Evolutionary conservation across 768 basidiomycete species (phyloP), one percentile per base, ranked within the genome.

Genomic region (Pulveroboletus sp.): DNA sequence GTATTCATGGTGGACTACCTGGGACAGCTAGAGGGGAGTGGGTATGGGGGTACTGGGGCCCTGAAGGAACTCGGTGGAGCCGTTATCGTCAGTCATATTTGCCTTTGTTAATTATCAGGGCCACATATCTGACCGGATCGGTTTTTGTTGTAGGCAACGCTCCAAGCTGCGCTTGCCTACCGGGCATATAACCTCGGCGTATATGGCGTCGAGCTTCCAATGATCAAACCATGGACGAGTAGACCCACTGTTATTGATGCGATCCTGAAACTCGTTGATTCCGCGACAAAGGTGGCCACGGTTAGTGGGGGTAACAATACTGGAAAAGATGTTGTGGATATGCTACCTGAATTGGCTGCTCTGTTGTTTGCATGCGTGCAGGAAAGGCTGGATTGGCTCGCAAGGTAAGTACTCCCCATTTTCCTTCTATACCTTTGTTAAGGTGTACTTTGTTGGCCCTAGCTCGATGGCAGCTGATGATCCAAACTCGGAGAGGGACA

Each of bases 151-250:
- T 39, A 95, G 93, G 81, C 79, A 31, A 78, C 88, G 11, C 74
- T 89, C 36, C 77, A 77, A 57, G 83, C 90, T 2, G 84, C 90
- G 0, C 73, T 82, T 43, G 81, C 84, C 31, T 91, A 89, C 64
- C 80, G 93, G 36, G 76, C 78, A 33, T 82, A 84, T 55, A 85
- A 89, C 57, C 62, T 78, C 2, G 73, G 76, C 8, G 80, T 87
- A 8, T 98, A 98, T 63, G 90, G 90, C 28, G 75, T 97, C 39
- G 76, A 81, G 21, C 71, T 76, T 18, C 85, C 79, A 5, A 81
- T 82, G 78, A 75, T 78, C 55, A 78, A 83, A 52, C 83, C 89
- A 0, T 98, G 94, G 95, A 91, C 92, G 15, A 89, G 90, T 59
- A 75, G 75, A 40, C 73, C 82, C 4, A 62, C 71, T 0, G 66